phyloP scores from a whole-genome alignment of 352 stramenopile species.

The Phytophthora foliorum region DNA sequence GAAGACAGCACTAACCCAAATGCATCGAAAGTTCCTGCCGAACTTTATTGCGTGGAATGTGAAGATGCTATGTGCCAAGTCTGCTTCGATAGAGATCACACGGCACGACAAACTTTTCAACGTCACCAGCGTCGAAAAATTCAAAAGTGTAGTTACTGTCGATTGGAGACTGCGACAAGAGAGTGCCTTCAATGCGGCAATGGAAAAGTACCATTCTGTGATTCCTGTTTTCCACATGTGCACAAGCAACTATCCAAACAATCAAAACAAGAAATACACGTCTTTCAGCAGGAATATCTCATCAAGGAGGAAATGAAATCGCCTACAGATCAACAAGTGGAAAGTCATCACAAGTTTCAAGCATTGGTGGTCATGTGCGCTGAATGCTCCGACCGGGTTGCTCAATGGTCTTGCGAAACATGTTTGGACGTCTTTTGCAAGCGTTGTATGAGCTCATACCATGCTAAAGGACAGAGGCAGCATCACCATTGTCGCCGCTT shows the following conservation, averaged over 20 bases:
- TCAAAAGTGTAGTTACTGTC: conserved; percentile 59
- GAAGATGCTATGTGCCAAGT: conserved; percentile 73
- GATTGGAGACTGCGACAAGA: conserved; percentile 63
- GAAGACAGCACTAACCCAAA: conserved; percentile 48
- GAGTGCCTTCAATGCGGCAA: conserved; percentile 75
- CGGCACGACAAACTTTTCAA: conserved; percentile 55
- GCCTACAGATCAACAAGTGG: background rate
- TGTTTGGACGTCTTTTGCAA: conserved; percentile 81
- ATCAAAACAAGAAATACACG: background rate
- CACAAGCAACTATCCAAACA: conserved; percentile 35
- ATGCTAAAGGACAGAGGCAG: conserved; percentile 69
- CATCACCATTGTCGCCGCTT: conserved; percentile 63
- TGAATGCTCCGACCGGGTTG: conserved; percentile 62
- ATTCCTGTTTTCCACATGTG: conserved; percentile 68
- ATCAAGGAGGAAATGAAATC: background rate
- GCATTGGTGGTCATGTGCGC: conserved; percentile 72
- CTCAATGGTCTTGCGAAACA: conserved; percentile 73
- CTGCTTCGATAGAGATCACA: conserved; percentile 76
- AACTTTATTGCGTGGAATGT: conserved; percentile 76
- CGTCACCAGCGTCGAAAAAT: conserved; percentile 51
- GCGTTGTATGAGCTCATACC: conserved; percentile 60
- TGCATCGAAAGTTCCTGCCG: conserved; percentile 39
- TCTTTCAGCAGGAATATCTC: background rate
- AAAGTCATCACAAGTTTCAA: conserved; percentile 47
- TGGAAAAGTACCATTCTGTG: conserved; percentile 73